phyloP scores from a whole-genome alignment of 129 eudicot species.

The Saussurea involucrata region DNA sequence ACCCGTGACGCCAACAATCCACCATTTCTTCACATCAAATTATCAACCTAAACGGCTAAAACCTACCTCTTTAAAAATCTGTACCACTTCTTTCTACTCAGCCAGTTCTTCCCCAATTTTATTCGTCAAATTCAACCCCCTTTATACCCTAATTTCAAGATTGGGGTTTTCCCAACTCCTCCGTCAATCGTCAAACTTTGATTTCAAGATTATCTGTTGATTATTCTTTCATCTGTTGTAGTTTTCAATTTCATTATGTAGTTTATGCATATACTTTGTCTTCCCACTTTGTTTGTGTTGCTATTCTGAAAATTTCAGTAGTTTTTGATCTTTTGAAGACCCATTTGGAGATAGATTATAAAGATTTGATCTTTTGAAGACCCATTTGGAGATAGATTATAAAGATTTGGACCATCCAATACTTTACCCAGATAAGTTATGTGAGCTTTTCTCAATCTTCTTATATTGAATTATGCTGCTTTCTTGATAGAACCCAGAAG shows the following conservation, averaged over 20 bases:
- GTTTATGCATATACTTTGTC: background rate
- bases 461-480: background rate
- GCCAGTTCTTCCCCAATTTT: slow-evolving; percentile 10
- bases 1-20: slow-evolving; percentile 17
- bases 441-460: background rate
- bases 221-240: background rate
- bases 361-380: slow-evolving; percentile 20
- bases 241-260: background rate
- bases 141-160: slow-evolving; percentile 10
- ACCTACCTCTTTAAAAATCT: background rate
- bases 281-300: background rate
- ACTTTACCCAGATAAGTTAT: background rate
- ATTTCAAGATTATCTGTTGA: slow-evolving; percentile 13
- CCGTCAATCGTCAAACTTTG: background rate
- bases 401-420: slow-evolving; percentile 9
- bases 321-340: background rate
- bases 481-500: slow-evolving; percentile 1
- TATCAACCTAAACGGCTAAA: slow-evolving; percentile 14
- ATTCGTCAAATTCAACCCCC: slow-evolving; percentile 15
- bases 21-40: background rate
- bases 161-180: background rate
- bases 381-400: slow-evolving; percentile 25
- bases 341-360: slow-evolving; percentile 21
- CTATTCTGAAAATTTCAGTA: background rate
- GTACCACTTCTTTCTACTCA: background rate